Evolutionary conservation across 2,329 filamentous ascomycete species (phyloP), one percentile per base, ranked within the genome.

Genomic region (Colletotrichum sp.): DNA sequence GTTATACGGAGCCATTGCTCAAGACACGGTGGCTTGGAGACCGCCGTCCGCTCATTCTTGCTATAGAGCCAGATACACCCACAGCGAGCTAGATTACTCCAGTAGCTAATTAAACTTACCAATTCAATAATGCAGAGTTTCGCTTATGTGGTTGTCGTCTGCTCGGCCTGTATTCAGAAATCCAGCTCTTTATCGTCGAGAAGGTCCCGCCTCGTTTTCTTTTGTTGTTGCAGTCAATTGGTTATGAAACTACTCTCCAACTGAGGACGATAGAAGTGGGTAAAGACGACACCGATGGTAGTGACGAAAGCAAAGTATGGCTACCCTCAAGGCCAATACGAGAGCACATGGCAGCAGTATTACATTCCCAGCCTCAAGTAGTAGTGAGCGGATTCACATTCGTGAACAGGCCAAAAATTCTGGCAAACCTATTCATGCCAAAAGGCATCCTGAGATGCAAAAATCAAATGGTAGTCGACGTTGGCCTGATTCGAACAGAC

Each of bases 401-500:
- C 5, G 18, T 48, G 16, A n/a, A n/a, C 10, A 48, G 18, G 39
- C 10, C 39, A 48, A 48, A 48, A 48, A 6, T 12, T 52, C n/a
- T 13, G 44, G 44, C n/a, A 52, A 7, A 24, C 8, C 3, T 6
- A 52, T 22, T 12, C n/a, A 24, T n/a, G 10, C n/a, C 10, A 13
- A 22, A 36, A 36, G 34, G 44, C 2, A 13, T 12, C n/a, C 6
- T 7, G 6, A 22, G 10, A 8, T 22, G 10, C 12, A 6, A 15
- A n/a, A 57, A 13, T 15, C 8, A 73, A 68, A 52, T 26, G 0
- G 2, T 3, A 4, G 0, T 13, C 73, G 73, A 75, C 70, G 69
- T 75, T 75, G 73, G 73, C 73, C 73, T 75, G 73, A 75, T 75
- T 75, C 69, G 69, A 73, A 73, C 70, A 73, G 72, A 75, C 68